Conservation (phyloP, 192 early-diverging fungal species). For the Chytriomyces confervae region DNA sequence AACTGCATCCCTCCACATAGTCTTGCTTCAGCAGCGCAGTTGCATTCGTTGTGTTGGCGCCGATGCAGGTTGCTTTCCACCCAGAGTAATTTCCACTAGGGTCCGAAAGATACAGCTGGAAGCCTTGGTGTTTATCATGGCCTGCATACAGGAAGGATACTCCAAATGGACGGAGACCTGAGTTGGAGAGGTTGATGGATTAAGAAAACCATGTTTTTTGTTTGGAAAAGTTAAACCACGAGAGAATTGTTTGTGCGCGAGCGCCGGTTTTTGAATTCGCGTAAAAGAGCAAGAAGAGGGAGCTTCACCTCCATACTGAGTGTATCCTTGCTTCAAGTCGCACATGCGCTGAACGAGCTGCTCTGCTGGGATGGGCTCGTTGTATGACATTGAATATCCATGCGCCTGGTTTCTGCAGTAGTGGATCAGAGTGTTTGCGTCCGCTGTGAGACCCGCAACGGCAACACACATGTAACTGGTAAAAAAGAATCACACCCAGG, state of each 20-base stretch:
- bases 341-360: conserved; percentile 94
- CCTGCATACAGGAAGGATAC: conserved; percentile 98
- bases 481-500: background rate
- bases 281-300: background rate
- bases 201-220: background rate
- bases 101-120: conserved; percentile 98
- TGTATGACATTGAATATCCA: conserved; percentile 83
- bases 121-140: conserved; percentile 85
- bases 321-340: conserved; percentile 98
- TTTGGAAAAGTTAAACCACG: background rate
- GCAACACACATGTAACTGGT: conserved; percentile 84
- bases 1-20: conserved; percentile 86
- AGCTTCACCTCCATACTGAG: conserved; percentile 83
- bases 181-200: background rate
- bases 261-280: background rate
- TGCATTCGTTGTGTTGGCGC: conserved; percentile 90
- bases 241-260: background rate
- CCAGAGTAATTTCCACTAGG: conserved; percentile 99
- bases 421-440: conserved; percentile 95
- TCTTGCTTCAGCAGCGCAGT: conserved; percentile 95
- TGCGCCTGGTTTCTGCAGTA: conserved; percentile 87
- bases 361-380: conserved; percentile 92
- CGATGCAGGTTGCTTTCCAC: conserved; percentile 99
- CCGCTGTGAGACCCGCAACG: conserved; percentile 95
- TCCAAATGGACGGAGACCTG: conserved; percentile 94